A percentile compares a stretch with the other conserved stretches of the same genome.
phyloP scores from a whole-genome alignment of 306 rosid species.

The Mimosa bimucronata region DNA sequence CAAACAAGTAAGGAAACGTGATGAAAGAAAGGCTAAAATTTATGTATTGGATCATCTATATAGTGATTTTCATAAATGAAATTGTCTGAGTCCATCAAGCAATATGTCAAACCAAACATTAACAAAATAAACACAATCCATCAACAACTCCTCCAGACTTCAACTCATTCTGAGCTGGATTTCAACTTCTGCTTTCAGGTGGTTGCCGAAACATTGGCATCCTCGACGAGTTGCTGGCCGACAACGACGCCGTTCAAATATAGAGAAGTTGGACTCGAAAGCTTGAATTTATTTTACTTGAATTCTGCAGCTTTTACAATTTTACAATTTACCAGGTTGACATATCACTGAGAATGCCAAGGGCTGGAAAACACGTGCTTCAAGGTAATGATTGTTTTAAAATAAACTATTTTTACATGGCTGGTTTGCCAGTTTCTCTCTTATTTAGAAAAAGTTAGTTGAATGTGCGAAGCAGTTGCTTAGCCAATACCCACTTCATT shows the following conservation, averaged over 20 bases:
- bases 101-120: not conserved
- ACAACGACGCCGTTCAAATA: too few species aligned
- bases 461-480: conserved; percentile 1
- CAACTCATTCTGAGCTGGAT: too few species aligned
- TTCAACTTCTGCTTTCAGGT: too few species aligned
- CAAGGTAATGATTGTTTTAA: conserved; percentile 63
- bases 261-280: not conserved
- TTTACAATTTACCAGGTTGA: conserved; percentile 60
- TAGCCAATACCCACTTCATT: not conserved
- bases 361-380: conserved; percentile 92
- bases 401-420: not conserved
- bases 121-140: not conserved
- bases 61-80: not conserved
- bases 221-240: too few species aligned
- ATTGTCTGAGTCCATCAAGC: not conserved
- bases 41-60: too few species aligned
- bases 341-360: conserved; percentile 68
- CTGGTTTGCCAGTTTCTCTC: conserved; percentile 21
- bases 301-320: conserved; percentile 10
- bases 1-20: not conserved
- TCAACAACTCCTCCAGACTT: not conserved
- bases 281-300: conserved; percentile 2
- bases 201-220: too few species aligned
- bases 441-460: conserved; percentile 15
- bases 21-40: not conserved